Evolutionary conservation across 306 rosid species (phyloP), one percentile per base, ranked within the genome.

Genomic region (Cucurbita moschata): DNA sequence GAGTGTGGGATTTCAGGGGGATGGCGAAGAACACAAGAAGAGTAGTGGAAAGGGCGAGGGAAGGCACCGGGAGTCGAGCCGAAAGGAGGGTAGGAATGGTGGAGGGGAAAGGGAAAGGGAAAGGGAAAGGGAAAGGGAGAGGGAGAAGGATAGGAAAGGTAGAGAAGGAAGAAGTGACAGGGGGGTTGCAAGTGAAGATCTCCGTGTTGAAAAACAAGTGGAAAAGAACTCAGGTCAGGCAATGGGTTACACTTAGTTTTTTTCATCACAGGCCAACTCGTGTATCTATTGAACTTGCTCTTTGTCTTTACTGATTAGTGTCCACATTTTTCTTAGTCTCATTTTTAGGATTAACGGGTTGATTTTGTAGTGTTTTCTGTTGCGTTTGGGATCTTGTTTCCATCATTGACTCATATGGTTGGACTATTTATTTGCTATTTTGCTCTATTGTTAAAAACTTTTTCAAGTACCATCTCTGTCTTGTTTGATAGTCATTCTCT

Each of bases 211-310:
- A 15, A 91, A 91, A 82, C 90, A 86, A 72, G 88, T 70, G 5
- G 58, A 73, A 77, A 97, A 86, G 82, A 95, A 79, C 80, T 81
- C 85, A 87, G 97, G 99, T 95, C 87, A 85, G 93, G 86, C 57
- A 68, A 47, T 47, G 57, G 49, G 19, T 68, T 21, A 23, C 42
- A 21, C 43, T 68, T 68, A 10, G 54, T 21, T 68, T 47, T 26
- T 47, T 13, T 68, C 42, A 12, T 68, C 57, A 26, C 16, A 0
- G 21, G 49, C 57, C 56, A 70, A 51, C 59, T 50, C 46, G 15
- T 70, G 8, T 46, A 68, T 16, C 54, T 2, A 30, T 30, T 49
- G 8, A 70, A 35, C 19, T 3, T 47, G 43, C 26, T 30, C 58
- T 46, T 67, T 68, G 15, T 35, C 74, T 30, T 70, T 49, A 35